Conservation (phyloP, 257 asterid genomes). For the Solanum pennellii region DNA sequence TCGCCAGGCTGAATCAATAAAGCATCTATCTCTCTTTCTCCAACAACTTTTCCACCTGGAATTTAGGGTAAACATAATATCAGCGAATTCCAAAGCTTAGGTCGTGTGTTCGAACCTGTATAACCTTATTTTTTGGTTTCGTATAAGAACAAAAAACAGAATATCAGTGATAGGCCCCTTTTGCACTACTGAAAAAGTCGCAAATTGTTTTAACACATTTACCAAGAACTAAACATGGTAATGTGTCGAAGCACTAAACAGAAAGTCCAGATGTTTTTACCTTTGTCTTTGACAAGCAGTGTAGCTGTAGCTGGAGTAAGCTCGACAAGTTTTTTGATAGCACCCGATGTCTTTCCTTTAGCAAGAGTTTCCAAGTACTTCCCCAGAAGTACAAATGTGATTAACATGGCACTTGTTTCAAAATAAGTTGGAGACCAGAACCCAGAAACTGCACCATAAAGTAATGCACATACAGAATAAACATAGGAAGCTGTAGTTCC, state of each 20-base stretch:
- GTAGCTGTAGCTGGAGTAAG: slow-evolving; percentile 90
- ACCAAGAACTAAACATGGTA: not conserved
- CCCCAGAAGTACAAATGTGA: slow-evolving; percentile 89
- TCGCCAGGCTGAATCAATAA: slow-evolving; percentile 93
- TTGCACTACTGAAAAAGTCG: not conserved
- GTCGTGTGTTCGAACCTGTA: too few relatives aligned
- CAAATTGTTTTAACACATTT: not conserved
- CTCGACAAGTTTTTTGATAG: slow-evolving; percentile 91
- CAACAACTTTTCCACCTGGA: slow-evolving; percentile 74
- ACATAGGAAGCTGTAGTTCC: slow-evolving; percentile 97
- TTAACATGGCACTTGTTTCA: slow-evolving; percentile 97
- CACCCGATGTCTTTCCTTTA: slow-evolving; percentile 96
- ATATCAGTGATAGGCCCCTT: not conserved
- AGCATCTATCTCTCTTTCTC: slow-evolving; percentile 90
- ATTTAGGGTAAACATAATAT: not conserved
- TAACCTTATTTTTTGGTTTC: too few relatives aligned
- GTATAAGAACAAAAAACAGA: not conserved
- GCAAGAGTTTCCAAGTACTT: slow-evolving; percentile 92
- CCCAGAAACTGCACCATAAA: slow-evolving; percentile 89
- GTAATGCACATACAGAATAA: slow-evolving; percentile 79
- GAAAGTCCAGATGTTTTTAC: slow-evolving; percentile 16
- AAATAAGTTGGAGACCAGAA: slow-evolving; percentile 90
- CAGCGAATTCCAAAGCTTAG: not conserved
- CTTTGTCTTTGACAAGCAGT: slow-evolving; percentile 61
- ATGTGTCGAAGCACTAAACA: not conserved